Evolutionary conservation across 352 stramenopile genomes (phyloP).

Genomic region (Phytophthora lateralis): DNA sequence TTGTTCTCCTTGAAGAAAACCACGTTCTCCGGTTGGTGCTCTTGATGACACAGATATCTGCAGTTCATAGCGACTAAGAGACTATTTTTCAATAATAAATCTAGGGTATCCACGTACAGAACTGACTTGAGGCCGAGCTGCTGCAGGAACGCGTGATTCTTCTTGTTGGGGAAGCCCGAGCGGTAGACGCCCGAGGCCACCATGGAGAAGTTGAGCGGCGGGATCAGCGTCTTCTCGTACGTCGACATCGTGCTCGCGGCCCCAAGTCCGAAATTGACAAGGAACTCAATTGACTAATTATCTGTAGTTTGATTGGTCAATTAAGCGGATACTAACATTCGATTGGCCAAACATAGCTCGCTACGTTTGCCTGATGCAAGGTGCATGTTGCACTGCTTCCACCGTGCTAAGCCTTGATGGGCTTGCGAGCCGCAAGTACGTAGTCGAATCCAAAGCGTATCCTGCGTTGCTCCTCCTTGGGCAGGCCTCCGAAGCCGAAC

Average conservation of each 20-base stretch:
- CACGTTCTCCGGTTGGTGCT: constrained; percentile 82
- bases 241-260: constrained; percentile 55
- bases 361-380: background rate
- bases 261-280: constrained; percentile 3
- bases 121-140: constrained; percentile 87
- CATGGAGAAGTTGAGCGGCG: constrained; percentile 91
- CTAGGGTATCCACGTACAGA: constrained; percentile 56
- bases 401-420: constrained; percentile 1
- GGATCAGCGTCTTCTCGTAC: constrained; percentile 90
- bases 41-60: constrained; percentile 85
- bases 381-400: background rate
- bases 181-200: constrained; percentile 89
- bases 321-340: background rate
- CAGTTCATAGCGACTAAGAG: background rate
- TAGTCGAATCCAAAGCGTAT: constrained; percentile 91
- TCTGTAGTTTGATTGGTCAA: background rate
- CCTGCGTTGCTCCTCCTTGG: constrained; percentile 35
- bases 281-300: background rate
- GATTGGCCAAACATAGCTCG: constrained; percentile 24
- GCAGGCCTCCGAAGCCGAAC: constrained; percentile 34
- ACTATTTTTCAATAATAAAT: constrained; percentile 2
- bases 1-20: constrained; percentile 83
- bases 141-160: constrained; percentile 89
- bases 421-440: constrained; percentile 67
- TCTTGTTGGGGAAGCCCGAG: constrained; percentile 87